A percentile compares a stretch with the other conserved stretches of the same genome.
Evolutionary conservation across 345 rosid species (phyloP).

Genomic region (Eucalyptus regnans): DNA sequence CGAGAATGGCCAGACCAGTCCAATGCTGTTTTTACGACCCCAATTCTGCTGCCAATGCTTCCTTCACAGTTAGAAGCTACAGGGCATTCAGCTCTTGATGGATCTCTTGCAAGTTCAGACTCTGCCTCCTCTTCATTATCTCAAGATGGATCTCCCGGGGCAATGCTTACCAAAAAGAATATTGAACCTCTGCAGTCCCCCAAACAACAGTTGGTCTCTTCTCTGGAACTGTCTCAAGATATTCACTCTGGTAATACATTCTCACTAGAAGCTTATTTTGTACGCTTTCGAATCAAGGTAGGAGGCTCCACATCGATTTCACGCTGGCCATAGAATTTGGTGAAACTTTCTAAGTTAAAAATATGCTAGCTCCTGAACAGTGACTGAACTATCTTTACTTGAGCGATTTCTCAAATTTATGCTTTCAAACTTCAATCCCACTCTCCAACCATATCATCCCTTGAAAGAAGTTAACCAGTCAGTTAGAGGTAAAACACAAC

Average conservation of each 20-base stretch:
- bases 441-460: background rate
- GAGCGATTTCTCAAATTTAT: background rate
- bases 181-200: background rate
- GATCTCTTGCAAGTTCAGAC: background rate
- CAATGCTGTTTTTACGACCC: background rate
- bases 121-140: background rate
- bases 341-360: background rate
- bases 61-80: background rate
- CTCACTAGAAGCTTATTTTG: background rate
- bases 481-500: background rate
- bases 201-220: background rate
- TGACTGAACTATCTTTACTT: background rate
- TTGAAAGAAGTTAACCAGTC: background rate
- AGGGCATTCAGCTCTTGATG: background rate
- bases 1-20: background rate
- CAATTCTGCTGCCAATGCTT: background rate
- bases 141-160: background rate
- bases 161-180: background rate
- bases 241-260: background rate
- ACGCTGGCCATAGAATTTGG: background rate
- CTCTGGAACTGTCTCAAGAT: constrained; percentile 12
- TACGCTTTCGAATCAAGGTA: background rate
- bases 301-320: background rate
- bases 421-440: background rate
- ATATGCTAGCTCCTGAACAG: background rate